Base-by-base conservation (phyloP, 2,329 filamentous ascomycete genomes). In the Karstenula rhodostoma region DNA sequence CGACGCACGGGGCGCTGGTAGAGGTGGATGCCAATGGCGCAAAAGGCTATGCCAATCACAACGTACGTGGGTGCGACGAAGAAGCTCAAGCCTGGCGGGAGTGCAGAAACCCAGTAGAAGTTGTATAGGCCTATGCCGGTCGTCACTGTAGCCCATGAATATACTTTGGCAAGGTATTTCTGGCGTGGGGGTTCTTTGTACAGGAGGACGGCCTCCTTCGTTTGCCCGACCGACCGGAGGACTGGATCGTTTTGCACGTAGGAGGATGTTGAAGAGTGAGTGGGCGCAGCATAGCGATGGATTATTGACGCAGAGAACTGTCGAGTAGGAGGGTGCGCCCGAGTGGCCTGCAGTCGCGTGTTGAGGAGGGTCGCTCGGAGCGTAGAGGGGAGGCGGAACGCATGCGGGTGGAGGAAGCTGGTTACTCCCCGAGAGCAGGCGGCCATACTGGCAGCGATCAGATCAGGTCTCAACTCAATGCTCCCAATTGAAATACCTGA, bases 51-150 rank as follows among this genome's bases (percentile, higher is more conserved):
- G 12, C 70, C 70, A 9, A 76, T 67, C n/a, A 74, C 63, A n/a
- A 74, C 59, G 42, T 78, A 78, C 3, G 70, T 73, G 3, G 71
- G 73, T 17, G 69, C 65, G 1, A 78, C 72, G 53, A 76, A 78
- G 53, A 68, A 73, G 1, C 73, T 65, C 15, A 75, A 59, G 27
- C 73, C 73, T 48, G 70, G 68, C 19, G 75, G 68, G 15, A 77
- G 67, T 17, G 72, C 65, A 9, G 25, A 46, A 53, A 47, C 56
- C 58, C 71, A 76, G 35, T 72, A 73, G 48, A 75, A 69, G 4
- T 67, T 66, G 44, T 62, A 78, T 7, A 72, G 64, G 1, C 72
- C 73, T 6, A 66, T 66, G n/a, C 65, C 72, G 8, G 47, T 60
- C 72, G n/a, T 68, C 60, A 6, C 66, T 67, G 6, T 63, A 63